These are phyloP conservation scores for Stevia rebaudiana DNA, from an alignment of 140 eudicot species.

Conservation along the genomic window DNA sequence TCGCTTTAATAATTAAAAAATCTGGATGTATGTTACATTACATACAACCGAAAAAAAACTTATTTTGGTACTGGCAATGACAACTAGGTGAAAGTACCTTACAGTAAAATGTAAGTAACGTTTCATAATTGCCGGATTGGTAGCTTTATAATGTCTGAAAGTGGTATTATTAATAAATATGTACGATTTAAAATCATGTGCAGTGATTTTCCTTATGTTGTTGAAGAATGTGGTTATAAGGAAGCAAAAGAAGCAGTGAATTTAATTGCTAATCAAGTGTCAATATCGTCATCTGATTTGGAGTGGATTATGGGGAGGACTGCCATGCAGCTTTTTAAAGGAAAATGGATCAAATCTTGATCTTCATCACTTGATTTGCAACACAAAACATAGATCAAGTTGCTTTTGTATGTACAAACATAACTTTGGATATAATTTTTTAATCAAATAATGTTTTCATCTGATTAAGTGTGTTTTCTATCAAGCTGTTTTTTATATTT, in stretches of 20 bases:
- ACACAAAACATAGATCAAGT: background rate
- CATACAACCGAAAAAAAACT: background rate
- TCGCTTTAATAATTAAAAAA: no score
- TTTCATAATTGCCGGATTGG: background rate
- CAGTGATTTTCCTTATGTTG: slow-evolving; percentile 93
- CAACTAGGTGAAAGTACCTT: background rate
- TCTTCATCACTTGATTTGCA: background rate
- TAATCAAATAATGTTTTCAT: background rate
- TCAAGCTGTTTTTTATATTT: no score
- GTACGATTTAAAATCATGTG: slow-evolving; percentile 5
- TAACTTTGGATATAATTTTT: background rate
- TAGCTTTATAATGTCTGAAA: background rate
- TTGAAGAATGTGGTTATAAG: slow-evolving; percentile 75
- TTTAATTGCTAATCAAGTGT: slow-evolving; percentile 41
- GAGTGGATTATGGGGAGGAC: slow-evolving; percentile 92
- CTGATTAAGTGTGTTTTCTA: no score
- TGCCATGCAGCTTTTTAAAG: slow-evolving; percentile 42
- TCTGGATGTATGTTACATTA: background rate
- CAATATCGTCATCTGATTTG: slow-evolving; percentile 51
- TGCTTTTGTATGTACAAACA: background rate
- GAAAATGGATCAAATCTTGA: slow-evolving; percentile 35
- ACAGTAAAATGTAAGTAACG: background rate
- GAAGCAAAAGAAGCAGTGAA: slow-evolving; percentile 61
- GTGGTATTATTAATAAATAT: background rate
- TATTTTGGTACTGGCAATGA: background rate